phyloP scores from a whole-genome alignment of 225 moss, liverwort and hornwort genomes.

The Sphagnum contortum region DNA sequence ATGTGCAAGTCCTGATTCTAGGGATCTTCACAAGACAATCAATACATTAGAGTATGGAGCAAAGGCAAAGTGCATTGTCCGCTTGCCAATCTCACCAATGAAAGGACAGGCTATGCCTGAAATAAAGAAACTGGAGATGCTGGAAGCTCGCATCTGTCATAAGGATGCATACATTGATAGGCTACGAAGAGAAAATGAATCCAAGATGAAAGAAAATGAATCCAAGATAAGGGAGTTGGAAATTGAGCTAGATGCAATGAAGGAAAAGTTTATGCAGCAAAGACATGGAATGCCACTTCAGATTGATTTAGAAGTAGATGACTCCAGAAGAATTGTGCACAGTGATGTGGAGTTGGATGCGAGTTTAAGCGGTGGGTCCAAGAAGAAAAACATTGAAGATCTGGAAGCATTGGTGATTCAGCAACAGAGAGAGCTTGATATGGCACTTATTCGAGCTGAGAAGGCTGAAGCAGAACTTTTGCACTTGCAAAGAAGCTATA shows the following conservation, averaged over 20 bases:
- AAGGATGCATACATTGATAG: slow-evolving; percentile 66
- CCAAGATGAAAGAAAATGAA: slow-evolving; percentile 16
- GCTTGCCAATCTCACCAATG: slow-evolving; percentile 67
- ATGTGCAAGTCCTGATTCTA: slow-evolving; percentile 69
- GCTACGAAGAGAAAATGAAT: slow-evolving; percentile 48
- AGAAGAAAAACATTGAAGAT: slow-evolving; percentile 50
- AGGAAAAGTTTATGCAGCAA: slow-evolving; percentile 5
- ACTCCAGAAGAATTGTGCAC: too few species aligned
- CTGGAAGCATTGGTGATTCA: slow-evolving; percentile 50
- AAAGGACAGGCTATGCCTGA: slow-evolving; percentile 57
- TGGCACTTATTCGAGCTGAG: slow-evolving; percentile 63
- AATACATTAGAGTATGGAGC: slow-evolving; percentile 87
- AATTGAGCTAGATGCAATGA: slow-evolving; percentile 1
- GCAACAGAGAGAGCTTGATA: slow-evolving; percentile 52
- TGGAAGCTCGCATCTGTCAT: slow-evolving; percentile 57
- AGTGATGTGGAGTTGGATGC: too few species aligned
- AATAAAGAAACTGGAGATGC: slow-evolving; percentile 43
- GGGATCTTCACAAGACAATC: slow-evolving; percentile 73
- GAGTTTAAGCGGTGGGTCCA: too few species aligned
- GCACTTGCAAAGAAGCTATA: slow-evolving; percentile 65
- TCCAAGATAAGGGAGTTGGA: slow-evolving; percentile 43
- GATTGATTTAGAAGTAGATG: too few species aligned
- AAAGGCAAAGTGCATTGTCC: slow-evolving; percentile 82
- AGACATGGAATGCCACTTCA: too few species aligned
- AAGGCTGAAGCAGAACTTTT: slow-evolving; percentile 73